Base-by-base conservation (phyloP, 2,329 filamentous ascomycete species). In the Aspergillus vadensis region DNA sequence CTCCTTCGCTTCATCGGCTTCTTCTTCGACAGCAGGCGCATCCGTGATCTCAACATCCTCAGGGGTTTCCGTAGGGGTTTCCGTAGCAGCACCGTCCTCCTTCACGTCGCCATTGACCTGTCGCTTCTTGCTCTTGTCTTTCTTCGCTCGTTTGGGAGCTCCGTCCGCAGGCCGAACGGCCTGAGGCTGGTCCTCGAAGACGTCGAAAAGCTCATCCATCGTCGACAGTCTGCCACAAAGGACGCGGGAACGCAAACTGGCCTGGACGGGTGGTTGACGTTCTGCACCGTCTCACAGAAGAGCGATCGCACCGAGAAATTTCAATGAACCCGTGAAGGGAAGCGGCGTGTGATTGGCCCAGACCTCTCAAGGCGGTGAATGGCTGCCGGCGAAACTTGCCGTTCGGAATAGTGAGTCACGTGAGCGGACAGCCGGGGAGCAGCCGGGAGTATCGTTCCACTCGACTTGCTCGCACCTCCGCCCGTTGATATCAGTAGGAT, bases 151-250 rank as follows among this genome's bases (percentile, higher is more conserved):
- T 63, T 75, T 77, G 50, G 68, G 59, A 50, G 66, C 62, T 67
- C 67, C 63, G 66, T 74, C 75, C 36, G 69, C 65, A 55, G 70
- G 59, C 62, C 67, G 63, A 58, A 66, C 59, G 66, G 83, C 81
- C 73, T 82, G 74, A 52, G 86, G 81, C 72, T 84, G 82, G 70
- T 90, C 88, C 65, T 92, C 88, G 72, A 95, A 94, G 59, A 92
- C 90, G 69, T 91, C 88, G 70, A 95, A 95, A 67, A 95, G 83
- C 63, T 92, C 90, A 78, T 92, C 89, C 88, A 91, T 91, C 61
- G 62, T 71, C 68, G 60, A 61, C 19, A 39, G 47, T 57, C 50
- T 53, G 43, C 41, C 63, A 64, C 64, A 65, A 64, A 62, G 63
- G 55, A 61, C 53, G 43, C 52, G 57, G 44, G 62, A 61, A 64